A percentile compares a stretch with the other conserved stretches of the same genome.
Evolutionary conservation across 768 basidiomycete species (phyloP).

Genomic region (Lyophyllum decastes): DNA sequence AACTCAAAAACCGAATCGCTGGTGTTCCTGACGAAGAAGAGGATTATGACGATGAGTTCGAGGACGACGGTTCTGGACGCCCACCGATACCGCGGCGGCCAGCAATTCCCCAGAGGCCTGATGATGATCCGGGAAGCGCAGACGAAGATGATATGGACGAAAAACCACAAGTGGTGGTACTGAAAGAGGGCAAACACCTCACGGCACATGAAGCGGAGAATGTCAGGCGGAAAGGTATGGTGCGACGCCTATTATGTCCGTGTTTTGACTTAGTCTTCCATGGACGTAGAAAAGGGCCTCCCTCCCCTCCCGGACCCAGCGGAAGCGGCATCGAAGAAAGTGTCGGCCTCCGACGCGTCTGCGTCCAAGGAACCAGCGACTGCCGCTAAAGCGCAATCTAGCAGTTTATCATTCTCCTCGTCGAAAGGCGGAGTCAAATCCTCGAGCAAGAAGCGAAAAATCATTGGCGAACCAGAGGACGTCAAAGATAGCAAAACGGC

Average conservation of each 20-base stretch:
- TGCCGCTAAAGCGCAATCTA: conserved; percentile 21
- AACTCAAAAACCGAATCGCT: conserved; percentile 62
- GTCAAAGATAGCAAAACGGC: conserved; percentile 34
- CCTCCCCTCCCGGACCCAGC: conserved; percentile 48
- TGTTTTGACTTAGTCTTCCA: neutral
- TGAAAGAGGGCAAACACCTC: conserved; percentile 88
- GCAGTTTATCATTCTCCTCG: conserved; percentile 48
- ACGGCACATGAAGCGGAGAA: conserved; percentile 78
- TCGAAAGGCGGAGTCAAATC: conserved; percentile 29
- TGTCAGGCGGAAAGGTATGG: conserved; percentile 56
- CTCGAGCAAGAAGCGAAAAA: conserved; percentile 42
- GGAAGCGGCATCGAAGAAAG: conserved; percentile 18
- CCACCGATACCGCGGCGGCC: conserved; percentile 78
- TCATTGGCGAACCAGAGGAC: conserved; percentile 27
- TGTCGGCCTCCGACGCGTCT: conserved; percentile 9
- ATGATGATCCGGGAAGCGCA: conserved; percentile 69
- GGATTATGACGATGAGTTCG: conserved; percentile 52
- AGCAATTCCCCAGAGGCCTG: conserved; percentile 67
- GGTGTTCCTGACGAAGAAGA: conserved; percentile 50
- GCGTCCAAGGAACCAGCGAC: conserved; percentile 7
- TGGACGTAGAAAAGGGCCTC: conserved; percentile 57
- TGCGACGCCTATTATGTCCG: neutral
- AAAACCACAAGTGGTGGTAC: conserved; percentile 85
- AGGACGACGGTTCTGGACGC: conserved; percentile 67
- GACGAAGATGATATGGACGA: conserved; percentile 77